phyloP scores from a whole-genome alignment of 2,329 filamentous ascomycete species.

The Fusarium lyarnte region DNA sequence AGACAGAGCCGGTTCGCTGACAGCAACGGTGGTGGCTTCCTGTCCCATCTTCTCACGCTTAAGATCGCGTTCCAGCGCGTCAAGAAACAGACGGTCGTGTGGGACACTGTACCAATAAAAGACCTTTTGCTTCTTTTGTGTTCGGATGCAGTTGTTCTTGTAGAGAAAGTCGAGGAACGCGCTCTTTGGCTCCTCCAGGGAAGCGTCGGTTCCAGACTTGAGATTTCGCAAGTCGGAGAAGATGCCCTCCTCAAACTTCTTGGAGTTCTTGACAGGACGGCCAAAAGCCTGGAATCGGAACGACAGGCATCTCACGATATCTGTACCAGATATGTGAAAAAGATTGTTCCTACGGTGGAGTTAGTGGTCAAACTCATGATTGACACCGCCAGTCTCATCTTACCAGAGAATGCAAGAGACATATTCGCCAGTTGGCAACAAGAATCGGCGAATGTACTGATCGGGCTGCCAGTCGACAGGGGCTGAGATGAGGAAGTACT shows the following conservation, averaged over 20 bases:
- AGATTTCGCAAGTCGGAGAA: constrained; percentile 98
- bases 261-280: constrained; percentile 98
- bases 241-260: constrained; percentile 99
- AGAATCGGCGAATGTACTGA: constrained; percentile 94
- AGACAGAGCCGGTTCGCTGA: constrained; percentile 95
- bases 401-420: constrained; percentile 96
- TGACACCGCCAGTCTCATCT: neutral
- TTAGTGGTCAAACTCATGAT: constrained; percentile 1
- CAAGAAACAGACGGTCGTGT: constrained; percentile 95
- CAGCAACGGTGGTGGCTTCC: constrained; percentile 94
- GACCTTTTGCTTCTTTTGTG: constrained; percentile 99
- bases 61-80: constrained; percentile 94
- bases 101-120: constrained; percentile 99
- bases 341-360: constrained; percentile 75
- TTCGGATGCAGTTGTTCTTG: constrained; percentile 99
- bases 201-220: constrained; percentile 97
- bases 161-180: constrained; percentile 98
- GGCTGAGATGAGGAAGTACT: constrained; percentile 99
- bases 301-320: constrained; percentile 97
- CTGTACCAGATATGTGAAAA: constrained; percentile 98
- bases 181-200: constrained; percentile 98
- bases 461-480: constrained; percentile 97
- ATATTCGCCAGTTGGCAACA: constrained; percentile 97
- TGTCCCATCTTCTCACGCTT: constrained; percentile 99
- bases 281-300: constrained; percentile 99